Evolutionary conservation across 495 filamentous ascomycete species (phyloP), one percentile per base, ranked within the genome.

Genomic region (Aspergillus sclerotiicarbonarius): DNA sequence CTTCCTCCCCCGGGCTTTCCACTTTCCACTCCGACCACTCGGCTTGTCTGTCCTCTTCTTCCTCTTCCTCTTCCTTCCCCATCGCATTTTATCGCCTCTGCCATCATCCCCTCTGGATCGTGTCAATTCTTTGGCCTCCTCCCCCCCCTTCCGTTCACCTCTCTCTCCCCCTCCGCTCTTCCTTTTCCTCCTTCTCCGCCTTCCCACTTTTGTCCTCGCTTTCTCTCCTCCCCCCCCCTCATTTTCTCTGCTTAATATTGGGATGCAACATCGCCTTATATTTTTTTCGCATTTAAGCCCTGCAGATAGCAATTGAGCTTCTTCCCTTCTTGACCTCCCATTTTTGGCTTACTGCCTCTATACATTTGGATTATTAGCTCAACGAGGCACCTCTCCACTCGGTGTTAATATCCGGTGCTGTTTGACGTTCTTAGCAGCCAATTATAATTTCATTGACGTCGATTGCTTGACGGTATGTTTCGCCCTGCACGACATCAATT

Each of bases 21-120:
- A 29, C 46, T 29, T 51, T 43, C 32, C 32, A 29, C 51, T 52
- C 50, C 53, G 54, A 33, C 58, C 56, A 59, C 57, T 62, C 58
- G 35, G 67, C 64, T 62, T 68, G 58, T 70, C 67, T 66, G 68
- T 71, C 68, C 68, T 62, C 62, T 50, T 50, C 47, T 20, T 50
- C 46, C 15, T 67, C 64, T 58, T 70, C 64, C 58, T 59, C 60
- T 54, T 47, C 41, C 13, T 45, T 21, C 35, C 48, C 41, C 32
- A 31, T 51, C 48, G 50, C 35, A 18, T 39, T 15, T 54, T 45
- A 54, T 56, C 62, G 52, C 58, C 62, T 62, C 48, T 45, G 21
- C 58, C 53, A 29, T 58, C 54, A 35, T 55, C 46, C 29, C 39
- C 44, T 37, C 33, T 37, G 49, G 10, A 31, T 50, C 18, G 47